Conservation (phyloP, 208 protist genomes). For the Trypanosoma cruzi region DNA sequence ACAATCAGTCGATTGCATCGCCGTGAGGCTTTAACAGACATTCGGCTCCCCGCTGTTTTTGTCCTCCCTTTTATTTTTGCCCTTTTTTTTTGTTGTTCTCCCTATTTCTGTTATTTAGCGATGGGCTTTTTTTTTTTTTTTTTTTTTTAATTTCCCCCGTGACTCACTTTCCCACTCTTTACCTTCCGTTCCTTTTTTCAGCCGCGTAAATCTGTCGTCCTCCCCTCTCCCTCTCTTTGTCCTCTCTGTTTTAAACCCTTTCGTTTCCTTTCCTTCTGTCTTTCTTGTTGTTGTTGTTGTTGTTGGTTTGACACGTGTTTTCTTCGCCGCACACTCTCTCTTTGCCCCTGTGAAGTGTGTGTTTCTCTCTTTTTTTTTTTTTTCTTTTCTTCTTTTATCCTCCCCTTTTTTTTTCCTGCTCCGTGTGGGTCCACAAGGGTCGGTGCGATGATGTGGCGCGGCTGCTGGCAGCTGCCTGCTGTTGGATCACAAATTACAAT, state of each 20-base stretch:
- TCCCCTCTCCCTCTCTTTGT: not conserved
- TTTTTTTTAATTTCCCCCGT: not conserved
- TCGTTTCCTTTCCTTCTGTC: not conserved
- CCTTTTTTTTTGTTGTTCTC: constrained; percentile 20
- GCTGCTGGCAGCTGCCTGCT: not conserved
- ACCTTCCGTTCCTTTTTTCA: not conserved
- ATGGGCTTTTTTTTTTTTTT: not conserved
- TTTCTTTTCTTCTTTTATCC: not conserved
- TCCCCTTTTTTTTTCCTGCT: not conserved
- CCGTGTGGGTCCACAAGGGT: not conserved
- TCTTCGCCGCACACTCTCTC: not conserved
- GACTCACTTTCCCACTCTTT: not conserved
- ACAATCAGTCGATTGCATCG: constrained; percentile 64
- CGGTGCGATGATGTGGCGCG: not conserved
- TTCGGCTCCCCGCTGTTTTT: constrained; percentile 3
- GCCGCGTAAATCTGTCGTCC: not conserved
- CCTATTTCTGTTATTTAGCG: not conserved
- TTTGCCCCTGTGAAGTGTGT: not conserved
- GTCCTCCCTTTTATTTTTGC: constrained; percentile 15
- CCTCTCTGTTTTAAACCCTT: constrained; percentile 1
- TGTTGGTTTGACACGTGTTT: constrained; percentile 11
- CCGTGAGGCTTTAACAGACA: constrained; percentile 17
- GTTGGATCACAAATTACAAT: not conserved
- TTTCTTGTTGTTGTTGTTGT: not conserved
- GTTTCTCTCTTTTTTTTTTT: not conserved